These are phyloP conservation scores for Russula earlei DNA, from an alignment of 768 basidiomycete genomes.

Conservation along the genomic window DNA sequence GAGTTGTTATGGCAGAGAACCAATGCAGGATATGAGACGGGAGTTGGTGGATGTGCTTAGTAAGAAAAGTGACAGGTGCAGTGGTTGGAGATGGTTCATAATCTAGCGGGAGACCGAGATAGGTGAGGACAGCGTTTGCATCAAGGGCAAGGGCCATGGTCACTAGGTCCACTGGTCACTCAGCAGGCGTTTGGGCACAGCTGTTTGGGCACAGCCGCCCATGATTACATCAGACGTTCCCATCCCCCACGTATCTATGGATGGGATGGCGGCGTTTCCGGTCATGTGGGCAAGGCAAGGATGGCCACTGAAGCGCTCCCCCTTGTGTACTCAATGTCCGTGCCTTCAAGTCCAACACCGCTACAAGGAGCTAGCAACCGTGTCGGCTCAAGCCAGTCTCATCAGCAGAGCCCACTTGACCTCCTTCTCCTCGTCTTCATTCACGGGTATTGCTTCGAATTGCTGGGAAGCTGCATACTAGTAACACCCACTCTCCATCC, in stretches of 20 bases:
- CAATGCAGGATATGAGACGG: slow-evolving; percentile 51
- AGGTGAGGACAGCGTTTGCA: slow-evolving; percentile 30
- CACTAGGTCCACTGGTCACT: no score
- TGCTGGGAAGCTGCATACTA: not conserved
- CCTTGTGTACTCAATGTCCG: not conserved
- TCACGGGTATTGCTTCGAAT: slow-evolving; percentile 49
- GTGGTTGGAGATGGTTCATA: slow-evolving; percentile 51
- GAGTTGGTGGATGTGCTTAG: slow-evolving; percentile 45
- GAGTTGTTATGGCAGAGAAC: slow-evolving; percentile 38
- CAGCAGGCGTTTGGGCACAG: no score
- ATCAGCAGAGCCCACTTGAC: slow-evolving; percentile 27
- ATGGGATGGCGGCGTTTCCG: not conserved
- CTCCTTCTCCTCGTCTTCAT: slow-evolving; percentile 64
- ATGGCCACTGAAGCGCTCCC: no score
- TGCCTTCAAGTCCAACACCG: not conserved
- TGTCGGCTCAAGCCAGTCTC: not conserved
- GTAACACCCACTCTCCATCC: not conserved
- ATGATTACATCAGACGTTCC: not conserved
- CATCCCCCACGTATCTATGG: not conserved
- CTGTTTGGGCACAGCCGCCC: no score
- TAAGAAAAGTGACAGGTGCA: slow-evolving; percentile 56
- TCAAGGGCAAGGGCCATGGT: slow-evolving; percentile 14
- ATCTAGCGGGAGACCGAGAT: slow-evolving; percentile 48
- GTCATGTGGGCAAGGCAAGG: not conserved
- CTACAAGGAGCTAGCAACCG: not conserved